Evolutionary conservation across 176 grass and related monocot species (phyloP).

Genomic region (Oryza longistaminata): DNA sequence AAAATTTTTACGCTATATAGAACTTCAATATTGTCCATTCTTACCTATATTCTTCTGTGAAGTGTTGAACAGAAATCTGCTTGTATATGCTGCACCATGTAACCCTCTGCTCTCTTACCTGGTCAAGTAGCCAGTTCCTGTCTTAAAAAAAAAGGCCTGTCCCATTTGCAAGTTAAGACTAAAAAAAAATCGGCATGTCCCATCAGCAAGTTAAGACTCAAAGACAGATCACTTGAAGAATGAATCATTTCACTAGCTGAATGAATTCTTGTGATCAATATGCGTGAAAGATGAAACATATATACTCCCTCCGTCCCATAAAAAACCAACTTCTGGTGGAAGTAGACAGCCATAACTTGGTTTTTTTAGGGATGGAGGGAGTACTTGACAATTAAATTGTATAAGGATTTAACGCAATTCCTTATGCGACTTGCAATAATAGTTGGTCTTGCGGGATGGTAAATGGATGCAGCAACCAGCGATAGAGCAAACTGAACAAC

Average conservation of each 20-base stretch:
- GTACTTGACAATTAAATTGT: background rate
- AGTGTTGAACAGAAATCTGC: background rate
- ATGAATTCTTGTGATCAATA: background rate
- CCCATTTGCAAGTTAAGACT: background rate
- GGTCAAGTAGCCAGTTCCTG: background rate
- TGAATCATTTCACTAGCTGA: background rate
- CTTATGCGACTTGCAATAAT: conserved; percentile 4
- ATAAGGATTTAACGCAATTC: background rate
- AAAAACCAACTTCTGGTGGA: too few species aligned
- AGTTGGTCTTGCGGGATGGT: background rate
- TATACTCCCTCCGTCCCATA: background rate
- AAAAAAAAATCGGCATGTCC: background rate
- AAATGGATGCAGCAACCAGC: conserved; percentile 15
- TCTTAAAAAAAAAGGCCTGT: background rate
- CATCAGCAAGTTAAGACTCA: background rate
- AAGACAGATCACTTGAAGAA: background rate
- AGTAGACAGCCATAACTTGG: too few species aligned
- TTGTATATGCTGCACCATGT: conserved; percentile 17
- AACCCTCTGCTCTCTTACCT: background rate
- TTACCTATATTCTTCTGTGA: background rate
- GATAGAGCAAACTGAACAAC: background rate
- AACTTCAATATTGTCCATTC: background rate
- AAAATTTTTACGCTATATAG: conserved; percentile 4
- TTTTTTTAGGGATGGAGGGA: too few species aligned
- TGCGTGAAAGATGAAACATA: background rate